phyloP scores from a whole-genome alignment of 2,329 filamentous ascomycete species.

The Microsporum ferrugineum region DNA sequence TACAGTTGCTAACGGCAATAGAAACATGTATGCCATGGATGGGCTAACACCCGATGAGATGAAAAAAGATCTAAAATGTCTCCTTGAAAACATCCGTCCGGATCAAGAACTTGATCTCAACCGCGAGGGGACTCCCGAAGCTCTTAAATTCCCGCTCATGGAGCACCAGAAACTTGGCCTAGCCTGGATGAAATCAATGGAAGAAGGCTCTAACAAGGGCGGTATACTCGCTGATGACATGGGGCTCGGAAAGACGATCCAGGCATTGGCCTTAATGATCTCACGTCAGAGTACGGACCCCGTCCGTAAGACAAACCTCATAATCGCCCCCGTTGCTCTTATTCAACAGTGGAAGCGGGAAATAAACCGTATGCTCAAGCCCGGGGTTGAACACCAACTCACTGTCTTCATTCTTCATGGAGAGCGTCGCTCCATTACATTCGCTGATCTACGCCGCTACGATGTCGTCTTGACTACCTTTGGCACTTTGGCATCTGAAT shows the following conservation, averaged over 20 bases:
- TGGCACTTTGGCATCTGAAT: constrained; percentile 57
- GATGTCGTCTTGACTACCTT: constrained; percentile 74
- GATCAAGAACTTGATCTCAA: constrained; percentile 54
- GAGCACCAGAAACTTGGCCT: constrained; percentile 71
- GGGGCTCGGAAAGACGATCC: constrained; percentile 76
- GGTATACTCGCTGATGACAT: constrained; percentile 72
- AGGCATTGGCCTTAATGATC: constrained; percentile 66
- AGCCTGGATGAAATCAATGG: constrained; percentile 64
- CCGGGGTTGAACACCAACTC: constrained; percentile 41
- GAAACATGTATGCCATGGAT: background rate
- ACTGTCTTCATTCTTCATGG: constrained; percentile 60
- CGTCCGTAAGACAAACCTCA: constrained; percentile 62
- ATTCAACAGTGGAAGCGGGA: constrained; percentile 78
- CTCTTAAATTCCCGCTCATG: constrained; percentile 58
- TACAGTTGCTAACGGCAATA: background rate
- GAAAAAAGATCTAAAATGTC: constrained; percentile 55
- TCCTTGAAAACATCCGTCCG: constrained; percentile 62
- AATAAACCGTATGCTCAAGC: constrained; percentile 57
- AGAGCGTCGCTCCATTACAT: constrained; percentile 45
- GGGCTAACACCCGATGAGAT: constrained; percentile 21
- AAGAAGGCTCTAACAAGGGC: constrained; percentile 58
- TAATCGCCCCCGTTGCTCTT: constrained; percentile 68
- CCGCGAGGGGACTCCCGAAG: constrained; percentile 57
- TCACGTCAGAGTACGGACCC: constrained; percentile 50
- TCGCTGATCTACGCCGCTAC: constrained; percentile 50